These are phyloP conservation scores for Termitomyces eurrhizus DNA, from an alignment of 768 basidiomycete species.

Conservation along the genomic window DNA sequence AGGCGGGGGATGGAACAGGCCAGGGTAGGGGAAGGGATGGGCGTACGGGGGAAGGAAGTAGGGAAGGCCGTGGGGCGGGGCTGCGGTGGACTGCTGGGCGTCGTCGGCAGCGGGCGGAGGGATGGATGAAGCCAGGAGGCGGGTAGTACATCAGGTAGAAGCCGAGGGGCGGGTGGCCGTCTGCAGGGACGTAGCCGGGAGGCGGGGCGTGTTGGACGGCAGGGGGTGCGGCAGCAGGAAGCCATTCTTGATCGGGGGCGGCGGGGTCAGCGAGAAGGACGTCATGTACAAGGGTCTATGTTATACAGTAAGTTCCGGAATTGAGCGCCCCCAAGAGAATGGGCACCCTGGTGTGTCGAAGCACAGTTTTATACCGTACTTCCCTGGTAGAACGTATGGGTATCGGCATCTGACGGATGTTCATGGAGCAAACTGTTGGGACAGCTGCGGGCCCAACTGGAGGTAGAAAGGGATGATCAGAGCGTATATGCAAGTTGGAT, in stretches of 20 bases:
- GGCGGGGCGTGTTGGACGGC: slow-evolving; percentile 15
- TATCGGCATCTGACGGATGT: too few relatives aligned
- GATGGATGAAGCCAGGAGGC: slow-evolving; percentile 29
- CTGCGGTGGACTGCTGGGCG: not conserved
- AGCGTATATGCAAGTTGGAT: too few relatives aligned
- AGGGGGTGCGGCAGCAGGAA: not conserved
- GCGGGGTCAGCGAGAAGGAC: not conserved
- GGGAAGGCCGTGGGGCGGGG: not conserved
- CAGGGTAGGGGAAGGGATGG: not conserved
- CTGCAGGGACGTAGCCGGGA: slow-evolving; percentile 28
- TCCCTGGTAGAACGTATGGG: too few relatives aligned
- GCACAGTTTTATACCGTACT: too few relatives aligned
- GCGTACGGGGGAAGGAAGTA: not conserved
- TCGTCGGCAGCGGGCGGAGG: not conserved
- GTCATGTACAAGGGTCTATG: too few relatives aligned
- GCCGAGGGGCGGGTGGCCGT: slow-evolving; percentile 19
- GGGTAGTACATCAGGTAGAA: slow-evolving; percentile 40
- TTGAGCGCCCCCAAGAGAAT: too few relatives aligned
- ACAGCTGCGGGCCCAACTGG: too few relatives aligned
- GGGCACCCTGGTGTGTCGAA: not conserved
- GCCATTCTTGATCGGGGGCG: not conserved
- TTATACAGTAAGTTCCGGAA: too few relatives aligned
- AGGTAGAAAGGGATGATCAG: too few relatives aligned
- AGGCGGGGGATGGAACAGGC: not conserved
- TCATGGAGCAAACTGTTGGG: too few relatives aligned